These are phyloP conservation scores for Cyanidioschyzon merolae DNA, from an alignment of 23 red algal species.

Conservation along the genomic window DNA sequence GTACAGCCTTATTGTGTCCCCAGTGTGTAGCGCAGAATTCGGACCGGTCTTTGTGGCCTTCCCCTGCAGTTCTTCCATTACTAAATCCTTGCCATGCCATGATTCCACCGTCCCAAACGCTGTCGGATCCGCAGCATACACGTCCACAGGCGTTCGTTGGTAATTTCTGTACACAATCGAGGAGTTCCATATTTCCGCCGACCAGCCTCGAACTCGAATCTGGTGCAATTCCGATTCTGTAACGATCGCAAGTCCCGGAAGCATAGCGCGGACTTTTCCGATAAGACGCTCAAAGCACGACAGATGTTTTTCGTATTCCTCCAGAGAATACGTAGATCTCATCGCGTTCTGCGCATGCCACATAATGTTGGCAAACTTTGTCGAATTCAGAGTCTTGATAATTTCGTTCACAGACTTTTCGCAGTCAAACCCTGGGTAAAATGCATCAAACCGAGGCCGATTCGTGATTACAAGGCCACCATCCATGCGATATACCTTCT, in stretches of 20 bases:
- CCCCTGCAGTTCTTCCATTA: not conserved
- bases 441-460: constrained; percentile 54
- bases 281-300: constrained; percentile 15
- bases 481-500: constrained; percentile 22
- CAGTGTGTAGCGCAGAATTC: not conserved
- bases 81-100: not conserved
- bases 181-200: constrained; percentile 33
- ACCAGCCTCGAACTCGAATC: constrained; percentile 44
- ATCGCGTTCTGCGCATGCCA: constrained; percentile 69
- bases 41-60: not conserved
- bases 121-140: constrained; percentile 19
- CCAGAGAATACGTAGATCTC: constrained; percentile 20
- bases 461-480: constrained; percentile 20
- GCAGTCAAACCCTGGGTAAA: constrained; percentile 42
- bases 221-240: constrained; percentile 54
- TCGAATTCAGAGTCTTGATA: constrained; percentile 19
- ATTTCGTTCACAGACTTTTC: constrained; percentile 13
- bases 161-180: constrained; percentile 45
- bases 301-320: constrained; percentile 19
- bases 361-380: constrained; percentile 40
- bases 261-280: constrained; percentile 18
- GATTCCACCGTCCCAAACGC: not conserved
- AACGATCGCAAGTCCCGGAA: constrained; percentile 21
- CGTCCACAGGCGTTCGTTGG: constrained; percentile 1
- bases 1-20: not conserved